Conservation (phyloP, 208 protist species). For the Entamoeba invadens region DNA sequence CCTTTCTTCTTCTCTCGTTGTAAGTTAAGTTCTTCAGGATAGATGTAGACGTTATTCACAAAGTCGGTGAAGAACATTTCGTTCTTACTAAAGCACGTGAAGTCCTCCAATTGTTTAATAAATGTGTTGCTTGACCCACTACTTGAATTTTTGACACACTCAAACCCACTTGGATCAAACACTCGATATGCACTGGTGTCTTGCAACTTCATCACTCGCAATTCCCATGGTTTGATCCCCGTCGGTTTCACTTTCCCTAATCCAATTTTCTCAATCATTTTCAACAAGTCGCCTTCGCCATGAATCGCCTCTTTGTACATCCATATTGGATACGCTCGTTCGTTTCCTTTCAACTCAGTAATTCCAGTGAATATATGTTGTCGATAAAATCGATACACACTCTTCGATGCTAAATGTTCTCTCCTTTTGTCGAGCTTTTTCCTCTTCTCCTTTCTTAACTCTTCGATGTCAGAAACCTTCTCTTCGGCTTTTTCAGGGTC, state of each 20-base stretch:
- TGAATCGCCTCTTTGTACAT: neutral
- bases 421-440: neutral
- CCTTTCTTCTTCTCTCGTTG: neutral
- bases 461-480: neutral
- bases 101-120: constrained; percentile 1
- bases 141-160: neutral
- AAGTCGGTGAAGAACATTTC: neutral
- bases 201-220: neutral
- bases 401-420: neutral
- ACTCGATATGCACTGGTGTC: neutral
- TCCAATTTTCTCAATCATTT: neutral
- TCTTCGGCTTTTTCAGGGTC: neutral
- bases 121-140: neutral
- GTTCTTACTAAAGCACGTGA: neutral
- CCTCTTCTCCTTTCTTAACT: neutral
- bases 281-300: neutral
- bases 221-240: neutral
- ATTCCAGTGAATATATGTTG: neutral
- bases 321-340: neutral
- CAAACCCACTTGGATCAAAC: neutral
- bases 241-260: neutral
- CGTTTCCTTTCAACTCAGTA: neutral
- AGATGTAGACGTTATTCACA: neutral
- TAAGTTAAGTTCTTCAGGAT: neutral
- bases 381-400: neutral